A percentile compares a stretch with the other conserved stretches of the same genome.
Conservation (phyloP, 139 green algal species). For the Chlamydomonas schloesseri region DNA sequence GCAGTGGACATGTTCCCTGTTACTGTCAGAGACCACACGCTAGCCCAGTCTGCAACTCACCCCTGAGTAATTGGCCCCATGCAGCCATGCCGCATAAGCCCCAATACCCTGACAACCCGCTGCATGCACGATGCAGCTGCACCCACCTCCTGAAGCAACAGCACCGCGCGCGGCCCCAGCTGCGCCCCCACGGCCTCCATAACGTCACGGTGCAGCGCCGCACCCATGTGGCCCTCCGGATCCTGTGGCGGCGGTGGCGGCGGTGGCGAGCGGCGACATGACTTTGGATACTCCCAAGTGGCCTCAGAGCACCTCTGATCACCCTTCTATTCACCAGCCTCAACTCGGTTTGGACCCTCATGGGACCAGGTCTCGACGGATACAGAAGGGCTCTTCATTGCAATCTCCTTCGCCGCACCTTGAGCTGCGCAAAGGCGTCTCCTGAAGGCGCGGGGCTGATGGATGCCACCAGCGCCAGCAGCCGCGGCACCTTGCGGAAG, state of each 20-base stretch:
- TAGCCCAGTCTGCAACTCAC: no score
- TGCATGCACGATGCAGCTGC: no score
- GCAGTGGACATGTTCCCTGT: no score
- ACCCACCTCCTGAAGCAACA: slow-evolving; percentile 40
- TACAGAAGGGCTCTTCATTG: neutral
- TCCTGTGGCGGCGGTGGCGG: neutral
- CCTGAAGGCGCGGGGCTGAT: slow-evolving; percentile 15
- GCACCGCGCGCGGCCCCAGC: slow-evolving; percentile 22
- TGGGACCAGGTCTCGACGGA: neutral
- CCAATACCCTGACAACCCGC: neutral
- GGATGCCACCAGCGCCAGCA: slow-evolving; percentile 34
- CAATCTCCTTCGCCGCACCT: no score
- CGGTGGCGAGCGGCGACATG: no score
- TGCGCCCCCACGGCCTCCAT: slow-evolving; percentile 9
- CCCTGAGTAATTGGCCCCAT: neutral
- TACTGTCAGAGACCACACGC: no score
- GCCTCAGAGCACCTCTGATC: no score
- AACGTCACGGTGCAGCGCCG: slow-evolving; percentile 34
- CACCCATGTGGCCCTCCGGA: slow-evolving; percentile 38
- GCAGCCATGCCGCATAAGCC: neutral
- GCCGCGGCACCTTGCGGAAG: slow-evolving; percentile 27
- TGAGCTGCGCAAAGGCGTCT: slow-evolving; percentile 36
- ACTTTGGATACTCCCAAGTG: neutral
- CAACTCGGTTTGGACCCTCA: no score
- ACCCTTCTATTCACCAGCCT: no score